Conservation (phyloP, 2,329 filamentous ascomycete genomes). For the Neofusicoccum sp. region DNA sequence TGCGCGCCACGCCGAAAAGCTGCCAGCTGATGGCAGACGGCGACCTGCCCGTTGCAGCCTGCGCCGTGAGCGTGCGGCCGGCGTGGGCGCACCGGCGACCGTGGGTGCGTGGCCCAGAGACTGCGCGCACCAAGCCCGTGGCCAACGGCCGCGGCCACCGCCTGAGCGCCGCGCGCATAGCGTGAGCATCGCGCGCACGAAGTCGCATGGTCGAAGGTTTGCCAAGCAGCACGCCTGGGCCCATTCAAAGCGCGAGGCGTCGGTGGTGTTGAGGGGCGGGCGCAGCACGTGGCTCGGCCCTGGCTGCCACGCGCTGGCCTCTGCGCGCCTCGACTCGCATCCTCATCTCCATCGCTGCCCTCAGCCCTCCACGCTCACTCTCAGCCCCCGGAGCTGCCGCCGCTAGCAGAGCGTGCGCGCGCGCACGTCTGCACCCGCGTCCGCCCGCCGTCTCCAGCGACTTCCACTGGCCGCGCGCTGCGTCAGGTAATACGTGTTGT, state of each 20-base stretch:
- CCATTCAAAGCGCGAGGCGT: background rate
- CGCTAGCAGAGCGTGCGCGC: background rate
- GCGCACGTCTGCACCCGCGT: background rate
- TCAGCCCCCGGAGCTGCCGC: background rate
- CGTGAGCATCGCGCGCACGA: background rate
- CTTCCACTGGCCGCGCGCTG: background rate
- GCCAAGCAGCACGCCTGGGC: background rate
- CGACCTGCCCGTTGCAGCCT: no score
- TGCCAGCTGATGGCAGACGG: no score
- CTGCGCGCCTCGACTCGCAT: background rate
- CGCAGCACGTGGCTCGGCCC: slow-evolving; percentile 1
- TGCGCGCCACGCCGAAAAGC: no score
- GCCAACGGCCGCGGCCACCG: background rate
- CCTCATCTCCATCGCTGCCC: background rate
- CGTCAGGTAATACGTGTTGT: background rate
- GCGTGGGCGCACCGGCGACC: no score
- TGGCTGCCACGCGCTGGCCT: no score
- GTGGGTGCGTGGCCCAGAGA: background rate
- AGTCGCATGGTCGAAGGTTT: background rate
- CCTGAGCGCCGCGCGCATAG: background rate
- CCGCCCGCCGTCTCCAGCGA: background rate
- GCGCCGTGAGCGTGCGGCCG: no score
- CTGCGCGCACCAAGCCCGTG: background rate
- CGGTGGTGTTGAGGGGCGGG: slow-evolving; percentile 1
- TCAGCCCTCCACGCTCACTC: background rate